These are phyloP conservation scores for Hericium erinaceus DNA, from an alignment of 768 basidiomycete genomes.

Conservation along the genomic window DNA sequence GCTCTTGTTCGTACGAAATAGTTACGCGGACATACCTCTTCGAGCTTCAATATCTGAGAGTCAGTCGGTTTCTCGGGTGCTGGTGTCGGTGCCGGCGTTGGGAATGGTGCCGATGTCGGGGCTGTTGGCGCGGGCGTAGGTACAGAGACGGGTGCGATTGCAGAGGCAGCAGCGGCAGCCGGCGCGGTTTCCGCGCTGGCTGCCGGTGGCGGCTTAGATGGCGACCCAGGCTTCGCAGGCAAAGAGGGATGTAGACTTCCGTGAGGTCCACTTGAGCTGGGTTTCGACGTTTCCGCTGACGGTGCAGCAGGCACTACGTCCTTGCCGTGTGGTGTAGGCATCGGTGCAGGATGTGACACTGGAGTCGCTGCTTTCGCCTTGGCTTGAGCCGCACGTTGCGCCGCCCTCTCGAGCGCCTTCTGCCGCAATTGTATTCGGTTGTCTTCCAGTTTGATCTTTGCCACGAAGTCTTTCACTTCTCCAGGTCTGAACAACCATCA, in stretches of 20 bases:
- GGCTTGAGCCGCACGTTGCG: constrained; percentile 28
- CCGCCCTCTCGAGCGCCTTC: constrained; percentile 28
- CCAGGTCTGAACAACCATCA: constrained; percentile 40
- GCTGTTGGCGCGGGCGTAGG: constrained; percentile 6
- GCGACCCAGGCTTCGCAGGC: constrained; percentile 57
- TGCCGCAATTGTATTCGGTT: constrained; percentile 45
- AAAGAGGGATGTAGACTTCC: constrained; percentile 50
- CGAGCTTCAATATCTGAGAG: constrained; percentile 44
- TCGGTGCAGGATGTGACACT: constrained; percentile 12
- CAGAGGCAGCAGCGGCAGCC: constrained; percentile 20
- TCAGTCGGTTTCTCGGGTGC: constrained; percentile 23
- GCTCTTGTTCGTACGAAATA: not conserved
- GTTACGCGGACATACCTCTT: constrained; percentile 40
- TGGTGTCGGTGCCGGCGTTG: constrained; percentile 15
- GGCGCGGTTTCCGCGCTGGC: constrained; percentile 13
- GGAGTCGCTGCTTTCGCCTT: constrained; percentile 31
- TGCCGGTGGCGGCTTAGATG: constrained; percentile 16
- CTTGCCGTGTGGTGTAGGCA: constrained; percentile 2
- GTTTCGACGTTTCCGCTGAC: not conserved
- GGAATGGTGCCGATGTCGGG: constrained; percentile 16
- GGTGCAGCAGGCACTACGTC: not conserved
- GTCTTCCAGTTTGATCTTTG: constrained; percentile 62
- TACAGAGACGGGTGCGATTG: constrained; percentile 13
- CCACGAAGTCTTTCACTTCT: constrained; percentile 66
- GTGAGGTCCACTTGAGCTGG: not conserved